A percentile compares a stretch with the other conserved stretches of the same genome.
These are phyloP conservation scores for Zoysia matrella DNA, from an alignment of 202 grass and related monocot species.

Conservation along the genomic window DNA sequence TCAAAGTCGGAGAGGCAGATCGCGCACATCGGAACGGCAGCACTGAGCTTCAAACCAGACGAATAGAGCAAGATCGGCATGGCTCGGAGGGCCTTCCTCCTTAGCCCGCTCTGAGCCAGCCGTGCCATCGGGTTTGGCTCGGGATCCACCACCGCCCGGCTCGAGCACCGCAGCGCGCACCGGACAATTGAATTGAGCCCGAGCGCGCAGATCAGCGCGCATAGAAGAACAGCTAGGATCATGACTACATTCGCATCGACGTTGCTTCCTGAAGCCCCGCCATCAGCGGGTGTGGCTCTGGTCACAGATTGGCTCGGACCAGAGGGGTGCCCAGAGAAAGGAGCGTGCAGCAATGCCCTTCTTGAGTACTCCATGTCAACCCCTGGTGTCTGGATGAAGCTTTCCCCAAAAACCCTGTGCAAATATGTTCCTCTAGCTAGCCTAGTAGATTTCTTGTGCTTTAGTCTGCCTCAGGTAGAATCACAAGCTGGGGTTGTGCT, in stretches of 20 bases:
- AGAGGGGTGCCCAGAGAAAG: conserved; percentile 58
- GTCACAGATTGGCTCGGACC: conserved; percentile 46
- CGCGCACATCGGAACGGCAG: conserved; percentile 57
- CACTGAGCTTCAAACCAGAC: conserved; percentile 42
- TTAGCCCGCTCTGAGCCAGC: conserved; percentile 53
- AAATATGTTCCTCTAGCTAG: conserved; percentile 25
- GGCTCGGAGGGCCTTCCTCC: conserved; percentile 68
- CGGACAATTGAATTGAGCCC: conserved; percentile 81
- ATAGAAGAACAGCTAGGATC: conserved; percentile 45
- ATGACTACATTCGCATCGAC: conserved; percentile 78
- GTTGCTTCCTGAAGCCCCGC: conserved; percentile 28
- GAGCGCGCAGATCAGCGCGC: conserved; percentile 70
- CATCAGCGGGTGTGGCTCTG: background rate
- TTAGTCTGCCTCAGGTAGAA: conserved; percentile 41
- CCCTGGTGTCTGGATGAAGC: background rate
- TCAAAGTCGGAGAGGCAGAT: conserved; percentile 90
- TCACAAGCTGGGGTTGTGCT: conserved; percentile 18
- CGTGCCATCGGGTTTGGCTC: conserved; percentile 38
- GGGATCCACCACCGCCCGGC: conserved; percentile 29
- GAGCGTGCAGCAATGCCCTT: conserved; percentile 65
- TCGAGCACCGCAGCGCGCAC: conserved; percentile 68
- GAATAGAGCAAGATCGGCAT: conserved; percentile 82
- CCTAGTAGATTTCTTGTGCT: conserved; percentile 13
- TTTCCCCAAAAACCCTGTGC: conserved; percentile 33
- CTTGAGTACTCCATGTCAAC: conserved; percentile 54